Percentiles rank a stretch among this genome's conserved stretches.
Evolutionary conservation across 768 basidiomycete species (phyloP).

Genomic region (Cytidiella melzeri): DNA sequence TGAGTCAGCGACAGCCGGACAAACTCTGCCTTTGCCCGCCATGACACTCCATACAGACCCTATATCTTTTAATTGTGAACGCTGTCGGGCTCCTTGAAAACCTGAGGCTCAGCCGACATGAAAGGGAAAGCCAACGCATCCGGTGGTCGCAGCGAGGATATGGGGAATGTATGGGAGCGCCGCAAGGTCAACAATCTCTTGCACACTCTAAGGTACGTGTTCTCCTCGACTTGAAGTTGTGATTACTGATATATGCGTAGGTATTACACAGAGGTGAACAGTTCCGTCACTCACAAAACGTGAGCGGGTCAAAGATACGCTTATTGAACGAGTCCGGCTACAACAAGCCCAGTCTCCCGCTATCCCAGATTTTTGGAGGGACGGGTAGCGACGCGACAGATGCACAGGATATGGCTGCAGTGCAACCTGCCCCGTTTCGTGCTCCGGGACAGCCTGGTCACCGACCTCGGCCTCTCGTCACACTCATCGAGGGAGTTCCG

Average conservation of each 20-base stretch:
- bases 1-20: not conserved
- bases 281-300: conserved; percentile 58
- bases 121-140: no score
- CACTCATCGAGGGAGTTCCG: conserved; percentile 9
- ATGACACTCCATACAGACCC: no score
- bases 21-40: no score
- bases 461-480: conserved; percentile 12
- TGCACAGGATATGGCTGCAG: not conserved
- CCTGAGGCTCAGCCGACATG: no score
- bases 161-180: no score
- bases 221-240: conserved; percentile 2
- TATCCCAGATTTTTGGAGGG: conserved; percentile 31
- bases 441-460: conserved; percentile 2
- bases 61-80: no score
- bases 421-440: conserved; percentile 12
- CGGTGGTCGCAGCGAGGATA: no score
- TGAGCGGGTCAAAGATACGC: conserved; percentile 25
- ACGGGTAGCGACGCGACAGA: not conserved
- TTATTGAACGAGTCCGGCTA: conserved; percentile 14
- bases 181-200: conserved; percentile 42
- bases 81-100: no score
- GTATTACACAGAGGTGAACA: conserved; percentile 55
- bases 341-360: conserved; percentile 42
- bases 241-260: not conserved
- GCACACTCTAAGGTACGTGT: conserved; percentile 44